These are phyloP conservation scores for Triadica sebifera DNA, from an alignment of 345 rosid genomes.

Conservation along the genomic window DNA sequence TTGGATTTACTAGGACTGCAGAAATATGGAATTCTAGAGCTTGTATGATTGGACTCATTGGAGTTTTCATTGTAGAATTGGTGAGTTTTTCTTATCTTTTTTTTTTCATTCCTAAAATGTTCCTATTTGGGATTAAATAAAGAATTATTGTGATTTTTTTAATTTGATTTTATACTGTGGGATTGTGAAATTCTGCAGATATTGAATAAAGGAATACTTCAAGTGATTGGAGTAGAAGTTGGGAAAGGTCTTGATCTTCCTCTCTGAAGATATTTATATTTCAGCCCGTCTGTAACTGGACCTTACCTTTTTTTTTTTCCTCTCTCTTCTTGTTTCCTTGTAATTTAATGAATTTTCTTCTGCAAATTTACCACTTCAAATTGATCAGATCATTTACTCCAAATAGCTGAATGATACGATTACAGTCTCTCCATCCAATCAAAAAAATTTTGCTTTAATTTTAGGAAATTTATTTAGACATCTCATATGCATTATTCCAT, in stretches of 20 bases:
- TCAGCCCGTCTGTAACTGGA: neutral
- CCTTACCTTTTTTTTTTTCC: too few relatives aligned
- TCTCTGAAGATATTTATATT: constrained; percentile 39
- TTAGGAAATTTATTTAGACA: too few relatives aligned
- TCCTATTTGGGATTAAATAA: neutral
- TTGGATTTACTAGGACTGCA: constrained; percentile 76
- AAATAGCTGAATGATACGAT: too few relatives aligned
- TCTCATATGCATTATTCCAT: too few relatives aligned
- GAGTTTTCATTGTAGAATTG: constrained; percentile 64
- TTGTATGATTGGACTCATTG: constrained; percentile 83
- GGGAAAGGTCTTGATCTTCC: constrained; percentile 87
- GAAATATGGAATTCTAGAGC: constrained; percentile 94
- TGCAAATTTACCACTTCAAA: too few relatives aligned
- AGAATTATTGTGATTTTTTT: neutral
- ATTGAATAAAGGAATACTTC: constrained; percentile 64
- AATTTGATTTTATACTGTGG: neutral
- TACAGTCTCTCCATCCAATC: too few relatives aligned
- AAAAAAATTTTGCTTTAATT: too few relatives aligned
- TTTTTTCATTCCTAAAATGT: neutral
- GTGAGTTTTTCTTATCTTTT: constrained; percentile 32
- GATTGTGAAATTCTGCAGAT: constrained; percentile 44
- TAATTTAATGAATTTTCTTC: too few relatives aligned
- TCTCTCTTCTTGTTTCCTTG: too few relatives aligned
- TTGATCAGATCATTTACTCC: too few relatives aligned
- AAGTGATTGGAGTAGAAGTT: constrained; percentile 70